Conservation (phyloP, 768 basidiomycete genomes). For the Phaeolepiota aurea region DNA sequence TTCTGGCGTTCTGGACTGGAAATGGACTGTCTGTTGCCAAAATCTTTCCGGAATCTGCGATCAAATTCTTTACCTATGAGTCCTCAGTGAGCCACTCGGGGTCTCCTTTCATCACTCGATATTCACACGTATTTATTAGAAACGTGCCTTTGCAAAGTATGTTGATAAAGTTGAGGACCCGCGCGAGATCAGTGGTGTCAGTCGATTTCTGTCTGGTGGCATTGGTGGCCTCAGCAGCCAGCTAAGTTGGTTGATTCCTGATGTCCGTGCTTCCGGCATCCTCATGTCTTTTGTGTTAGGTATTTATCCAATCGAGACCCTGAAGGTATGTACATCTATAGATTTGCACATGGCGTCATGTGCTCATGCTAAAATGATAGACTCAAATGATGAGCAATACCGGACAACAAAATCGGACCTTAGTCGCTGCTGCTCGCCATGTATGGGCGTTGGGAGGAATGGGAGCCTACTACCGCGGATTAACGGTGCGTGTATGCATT, state of each 20-base stretch:
- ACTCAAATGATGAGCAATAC: conserved; percentile 97
- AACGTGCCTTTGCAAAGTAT: conserved; percentile 89
- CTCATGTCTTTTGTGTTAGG: conserved; percentile 32
- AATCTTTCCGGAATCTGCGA: conserved; percentile 97
- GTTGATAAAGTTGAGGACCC: conserved; percentile 87
- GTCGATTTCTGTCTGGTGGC: conserved; percentile 92
- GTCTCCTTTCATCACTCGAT: too few species aligned
- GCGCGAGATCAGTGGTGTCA: conserved; percentile 81
- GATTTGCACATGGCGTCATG: conserved; percentile 3
- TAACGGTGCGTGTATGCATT: conserved; percentile 56
- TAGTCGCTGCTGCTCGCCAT: conserved; percentile 55
- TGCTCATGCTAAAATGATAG: conserved; percentile 19
- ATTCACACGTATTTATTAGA: conserved; percentile 38
- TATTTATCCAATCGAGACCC: conserved; percentile 94
- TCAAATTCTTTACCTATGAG: conserved; percentile 96
- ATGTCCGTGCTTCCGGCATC: conserved; percentile 10
- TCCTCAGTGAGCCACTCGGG: conserved; percentile 67
- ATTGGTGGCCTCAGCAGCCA: conserved; percentile 93
- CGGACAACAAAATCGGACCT: conserved; percentile 44
- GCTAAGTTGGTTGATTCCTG: conserved; percentile 50
- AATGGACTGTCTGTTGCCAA: conserved; percentile 90
- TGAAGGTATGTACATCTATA: conserved; percentile 52
- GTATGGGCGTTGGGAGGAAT: conserved; percentile 77
- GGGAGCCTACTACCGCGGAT: conserved; percentile 83
- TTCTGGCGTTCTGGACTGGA: conserved; percentile 96